Evolutionary conservation across 2,329 filamentous ascomycete species (phyloP).

Genomic region (Pestalotiopsis fici): DNA sequence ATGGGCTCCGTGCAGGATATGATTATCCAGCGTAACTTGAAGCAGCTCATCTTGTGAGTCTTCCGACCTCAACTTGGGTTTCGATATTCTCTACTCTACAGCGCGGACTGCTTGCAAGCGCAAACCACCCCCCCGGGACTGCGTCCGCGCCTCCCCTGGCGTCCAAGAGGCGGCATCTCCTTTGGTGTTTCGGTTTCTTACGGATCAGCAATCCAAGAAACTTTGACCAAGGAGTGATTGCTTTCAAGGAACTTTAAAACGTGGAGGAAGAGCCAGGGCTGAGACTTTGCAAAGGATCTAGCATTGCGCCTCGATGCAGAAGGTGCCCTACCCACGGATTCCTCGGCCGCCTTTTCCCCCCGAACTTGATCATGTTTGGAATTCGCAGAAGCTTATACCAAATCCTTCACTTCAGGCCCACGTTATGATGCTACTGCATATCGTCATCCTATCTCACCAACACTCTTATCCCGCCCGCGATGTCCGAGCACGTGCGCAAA

Average conservation of each 20-base stretch:
- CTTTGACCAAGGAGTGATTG: neutral
- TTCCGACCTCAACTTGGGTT: conserved; percentile 17
- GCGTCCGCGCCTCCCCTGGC: neutral
- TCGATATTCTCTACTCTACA: conserved; percentile 1
- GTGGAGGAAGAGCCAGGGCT: conserved; percentile 6
- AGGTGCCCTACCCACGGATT: conserved; percentile 3
- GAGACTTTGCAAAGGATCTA: conserved; percentile 11
- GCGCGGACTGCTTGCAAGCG: conserved; percentile 11
- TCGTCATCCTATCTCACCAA: neutral
- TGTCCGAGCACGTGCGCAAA: neutral
- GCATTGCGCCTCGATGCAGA: conserved; percentile 2
- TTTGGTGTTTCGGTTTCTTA: neutral
- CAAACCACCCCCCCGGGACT: neutral
- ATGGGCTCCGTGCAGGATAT: conserved; percentile 87
- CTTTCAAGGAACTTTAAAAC: neutral
- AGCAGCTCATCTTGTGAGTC: conserved; percentile 71
- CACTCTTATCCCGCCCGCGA: neutral
- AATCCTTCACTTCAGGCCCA: neutral
- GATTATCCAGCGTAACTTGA: conserved; percentile 82
- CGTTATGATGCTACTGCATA: neutral
- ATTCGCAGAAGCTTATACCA: conserved; percentile 5
- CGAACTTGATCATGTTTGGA: neutral
- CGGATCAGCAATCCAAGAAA: neutral
- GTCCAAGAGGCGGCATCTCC: neutral
- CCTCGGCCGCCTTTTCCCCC: neutral